phyloP scores from a whole-genome alignment of 2,329 filamentous ascomycete species.

The Pseudocercospora ulei region DNA sequence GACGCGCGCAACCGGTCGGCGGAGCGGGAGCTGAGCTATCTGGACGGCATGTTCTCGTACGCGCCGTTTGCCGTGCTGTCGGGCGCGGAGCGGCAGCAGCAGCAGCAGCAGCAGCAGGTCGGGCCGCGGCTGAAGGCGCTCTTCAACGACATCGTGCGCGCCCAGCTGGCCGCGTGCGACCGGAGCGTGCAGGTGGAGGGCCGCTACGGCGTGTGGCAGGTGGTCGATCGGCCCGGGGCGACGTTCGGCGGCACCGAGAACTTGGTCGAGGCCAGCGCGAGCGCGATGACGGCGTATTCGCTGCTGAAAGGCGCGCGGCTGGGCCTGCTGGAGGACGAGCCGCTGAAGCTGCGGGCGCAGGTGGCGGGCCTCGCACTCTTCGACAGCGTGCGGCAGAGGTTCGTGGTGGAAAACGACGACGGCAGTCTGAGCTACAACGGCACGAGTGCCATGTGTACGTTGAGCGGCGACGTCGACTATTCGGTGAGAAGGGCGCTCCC shows the following conservation, averaged over 20 bases:
- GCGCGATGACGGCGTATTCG: slow-evolving; percentile 50
- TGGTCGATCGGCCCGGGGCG: slow-evolving; percentile 44
- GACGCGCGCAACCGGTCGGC: slow-evolving; percentile 23
- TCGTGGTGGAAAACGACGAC: slow-evolving; percentile 42
- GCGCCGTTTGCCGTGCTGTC: slow-evolving; percentile 38
- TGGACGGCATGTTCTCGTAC: slow-evolving; percentile 47
- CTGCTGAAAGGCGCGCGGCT: slow-evolving; percentile 42
- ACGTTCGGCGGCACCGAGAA: slow-evolving; percentile 39
- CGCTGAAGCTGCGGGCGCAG: slow-evolving; percentile 29
- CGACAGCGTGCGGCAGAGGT: slow-evolving; percentile 38
- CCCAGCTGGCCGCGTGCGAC: slow-evolving; percentile 37
- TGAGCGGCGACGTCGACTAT: slow-evolving; percentile 44
- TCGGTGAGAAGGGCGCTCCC: slow-evolving; percentile 35
- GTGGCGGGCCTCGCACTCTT: slow-evolving; percentile 44
- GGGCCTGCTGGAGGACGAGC: slow-evolving; percentile 31
- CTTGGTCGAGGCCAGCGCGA: slow-evolving; percentile 52
- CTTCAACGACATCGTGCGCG: slow-evolving; percentile 35
- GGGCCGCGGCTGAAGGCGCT: slow-evolving; percentile 35
- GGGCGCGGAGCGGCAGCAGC: no score
- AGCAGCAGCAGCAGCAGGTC: slow-evolving; percentile 11
- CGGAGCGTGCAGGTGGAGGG: slow-evolving; percentile 17
- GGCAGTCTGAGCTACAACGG: slow-evolving; percentile 37
- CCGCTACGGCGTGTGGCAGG: slow-evolving; percentile 46
- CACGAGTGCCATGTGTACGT: slow-evolving; percentile 45
- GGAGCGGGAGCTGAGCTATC: slow-evolving; percentile 47